These are phyloP conservation scores for Dactylellina sp. DNA, from an alignment of 2,329 filamentous ascomycete genomes.

Conservation along the genomic window DNA sequence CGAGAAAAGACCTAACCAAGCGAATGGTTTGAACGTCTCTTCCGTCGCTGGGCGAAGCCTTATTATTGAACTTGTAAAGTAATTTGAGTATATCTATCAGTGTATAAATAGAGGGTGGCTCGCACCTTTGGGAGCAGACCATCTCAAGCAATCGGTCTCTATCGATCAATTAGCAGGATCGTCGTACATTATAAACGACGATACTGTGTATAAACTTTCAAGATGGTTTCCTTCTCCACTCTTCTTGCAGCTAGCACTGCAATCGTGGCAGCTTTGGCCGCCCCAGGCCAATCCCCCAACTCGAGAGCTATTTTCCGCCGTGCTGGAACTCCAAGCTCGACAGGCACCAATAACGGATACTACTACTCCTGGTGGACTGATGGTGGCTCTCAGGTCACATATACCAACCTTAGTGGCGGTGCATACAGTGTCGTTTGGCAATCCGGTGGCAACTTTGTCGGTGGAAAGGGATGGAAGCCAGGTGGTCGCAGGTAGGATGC, in stretches of 20 bases:
- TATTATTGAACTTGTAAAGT: neutral
- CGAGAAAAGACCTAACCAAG: constrained; percentile 26
- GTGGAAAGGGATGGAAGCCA: constrained; percentile 68
- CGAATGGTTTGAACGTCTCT: neutral
- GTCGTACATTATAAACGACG: neutral
- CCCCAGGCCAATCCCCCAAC: constrained; percentile 62
- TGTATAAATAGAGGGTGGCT: constrained; percentile 35
- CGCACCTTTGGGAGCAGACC: constrained; percentile 10
- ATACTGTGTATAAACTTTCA: constrained; percentile 16
- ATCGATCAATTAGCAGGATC: constrained; percentile 21
- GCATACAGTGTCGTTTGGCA: constrained; percentile 68
- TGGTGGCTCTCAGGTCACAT: constrained; percentile 67
- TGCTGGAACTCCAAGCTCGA: constrained; percentile 66
- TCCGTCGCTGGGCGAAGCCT: too few relatives aligned
- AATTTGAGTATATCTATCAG: neutral
- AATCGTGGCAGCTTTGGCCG: constrained; percentile 63
- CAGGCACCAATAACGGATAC: constrained; percentile 70
- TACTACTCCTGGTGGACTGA: constrained; percentile 74
- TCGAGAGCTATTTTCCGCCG: constrained; percentile 60
- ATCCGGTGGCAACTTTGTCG: constrained; percentile 67
- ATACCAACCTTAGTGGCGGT: constrained; percentile 69
- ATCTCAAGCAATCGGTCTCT: neutral
- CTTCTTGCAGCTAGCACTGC: constrained; percentile 59
- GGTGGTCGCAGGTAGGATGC: constrained; percentile 62
- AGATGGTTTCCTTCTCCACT: constrained; percentile 53